Conservation (phyloP, 2,329 filamentous ascomycete genomes). For the Blastomyces emzantsi region DNA sequence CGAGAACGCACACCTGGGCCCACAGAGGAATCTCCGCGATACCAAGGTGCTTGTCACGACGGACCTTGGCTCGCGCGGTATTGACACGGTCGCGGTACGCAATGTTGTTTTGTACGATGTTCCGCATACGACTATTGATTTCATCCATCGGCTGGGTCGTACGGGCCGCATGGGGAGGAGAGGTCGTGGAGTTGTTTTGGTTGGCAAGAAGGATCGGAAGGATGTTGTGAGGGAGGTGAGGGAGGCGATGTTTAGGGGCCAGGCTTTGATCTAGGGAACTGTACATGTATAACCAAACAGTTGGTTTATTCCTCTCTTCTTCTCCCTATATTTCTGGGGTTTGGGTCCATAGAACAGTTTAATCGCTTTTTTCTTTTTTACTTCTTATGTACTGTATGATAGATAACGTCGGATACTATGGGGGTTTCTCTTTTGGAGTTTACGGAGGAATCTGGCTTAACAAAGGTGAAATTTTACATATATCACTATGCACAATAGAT, state of each 20-base stretch:
- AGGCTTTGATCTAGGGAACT: slow-evolving; percentile 56
- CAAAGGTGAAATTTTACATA: too few relatives aligned
- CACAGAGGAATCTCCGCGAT: slow-evolving; percentile 20
- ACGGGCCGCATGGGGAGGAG: slow-evolving; percentile 88
- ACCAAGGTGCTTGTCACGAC: slow-evolving; percentile 91
- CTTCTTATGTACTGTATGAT: too few relatives aligned
- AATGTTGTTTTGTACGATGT: slow-evolving; percentile 95
- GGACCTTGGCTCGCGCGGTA: slow-evolving; percentile 82
- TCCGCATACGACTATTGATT: slow-evolving; percentile 96
- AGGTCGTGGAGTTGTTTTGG: slow-evolving; percentile 80
- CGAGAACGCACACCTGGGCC: slow-evolving; percentile 11
- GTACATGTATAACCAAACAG: background rate
- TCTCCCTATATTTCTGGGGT: background rate
- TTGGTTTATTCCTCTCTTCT: background rate
- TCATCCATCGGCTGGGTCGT: slow-evolving; percentile 88
- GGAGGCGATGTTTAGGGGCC: slow-evolving; percentile 76
- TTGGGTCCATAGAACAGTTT: background rate
- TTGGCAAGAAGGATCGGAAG: slow-evolving; percentile 79
- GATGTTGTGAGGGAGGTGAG: slow-evolving; percentile 89
- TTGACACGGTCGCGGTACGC: slow-evolving; percentile 84
- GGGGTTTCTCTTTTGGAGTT: too few relatives aligned
- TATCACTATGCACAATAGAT: too few relatives aligned
- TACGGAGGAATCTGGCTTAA: too few relatives aligned
- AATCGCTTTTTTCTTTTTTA: too few relatives aligned
- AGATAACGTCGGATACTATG: too few relatives aligned